phyloP scores from a whole-genome alignment of 2,329 filamentous ascomycete genomes.

The Coniochaeta prunicola region DNA sequence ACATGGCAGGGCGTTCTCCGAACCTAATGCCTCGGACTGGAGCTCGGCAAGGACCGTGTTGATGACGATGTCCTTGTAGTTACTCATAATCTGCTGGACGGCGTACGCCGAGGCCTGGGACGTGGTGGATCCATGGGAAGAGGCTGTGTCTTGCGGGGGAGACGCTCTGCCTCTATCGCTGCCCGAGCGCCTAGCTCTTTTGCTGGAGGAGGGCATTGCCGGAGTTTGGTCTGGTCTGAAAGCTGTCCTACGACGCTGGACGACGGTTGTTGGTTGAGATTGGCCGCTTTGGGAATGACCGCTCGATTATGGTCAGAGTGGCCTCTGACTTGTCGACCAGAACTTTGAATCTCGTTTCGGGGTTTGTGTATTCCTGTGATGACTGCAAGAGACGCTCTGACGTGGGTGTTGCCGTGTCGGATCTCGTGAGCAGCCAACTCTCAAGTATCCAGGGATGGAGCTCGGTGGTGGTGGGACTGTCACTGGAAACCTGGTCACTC shows the following conservation, averaged over 20 bases:
- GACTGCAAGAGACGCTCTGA: constrained; percentile 1
- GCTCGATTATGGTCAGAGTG: not conserved
- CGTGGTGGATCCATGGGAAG: not conserved
- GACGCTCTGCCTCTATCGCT: not conserved
- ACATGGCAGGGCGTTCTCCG: not conserved
- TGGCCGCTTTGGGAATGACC: not conserved
- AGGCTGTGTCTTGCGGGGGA: not conserved
- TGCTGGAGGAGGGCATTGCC: not conserved
- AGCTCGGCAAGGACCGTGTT: not conserved
- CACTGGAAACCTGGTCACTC: not conserved
- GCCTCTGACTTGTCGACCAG: not conserved
- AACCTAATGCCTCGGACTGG: not conserved
- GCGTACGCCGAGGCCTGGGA: not conserved
- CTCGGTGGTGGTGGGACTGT: not conserved
- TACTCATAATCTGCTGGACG: not conserved
- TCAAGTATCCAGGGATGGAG: not conserved
- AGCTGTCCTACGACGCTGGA: too few relatives aligned
- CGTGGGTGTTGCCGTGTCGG: not conserved
- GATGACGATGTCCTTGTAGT: constrained; percentile 1
- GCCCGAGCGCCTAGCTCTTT: not conserved
- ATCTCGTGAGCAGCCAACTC: constrained; percentile 1
- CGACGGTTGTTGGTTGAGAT: not conserved
- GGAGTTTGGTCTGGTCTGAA: not conserved
- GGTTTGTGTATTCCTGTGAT: not conserved
- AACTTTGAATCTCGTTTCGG: not conserved